phyloP scores from a whole-genome alignment of 2,329 filamentous ascomycete species.

The Trichoderma citrinoviride region DNA sequence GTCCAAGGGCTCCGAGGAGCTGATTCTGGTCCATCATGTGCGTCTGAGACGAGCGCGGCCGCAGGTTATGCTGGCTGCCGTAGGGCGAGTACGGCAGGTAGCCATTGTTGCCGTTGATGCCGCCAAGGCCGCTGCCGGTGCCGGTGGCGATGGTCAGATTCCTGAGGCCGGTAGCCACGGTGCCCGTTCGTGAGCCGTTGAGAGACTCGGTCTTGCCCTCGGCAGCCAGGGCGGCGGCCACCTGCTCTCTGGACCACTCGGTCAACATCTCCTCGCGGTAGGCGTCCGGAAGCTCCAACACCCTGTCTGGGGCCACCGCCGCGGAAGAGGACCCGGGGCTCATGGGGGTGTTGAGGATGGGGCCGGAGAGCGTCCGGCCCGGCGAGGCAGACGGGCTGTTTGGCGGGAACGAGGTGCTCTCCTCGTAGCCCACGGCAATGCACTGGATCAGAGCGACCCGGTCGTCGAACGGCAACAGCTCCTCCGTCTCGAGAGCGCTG shows the following conservation, averaged over 20 bases:
- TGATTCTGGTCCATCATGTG: constrained; percentile 33
- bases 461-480: constrained; percentile 73
- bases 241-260: constrained; percentile 76
- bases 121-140: constrained; percentile 9
- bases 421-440: constrained; percentile 69
- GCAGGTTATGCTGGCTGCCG: constrained; percentile 50
- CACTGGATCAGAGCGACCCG: constrained; percentile 68
- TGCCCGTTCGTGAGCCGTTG: constrained; percentile 69
- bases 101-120: constrained; percentile 39
- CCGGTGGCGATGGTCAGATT: constrained; percentile 56
- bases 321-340: constrained; percentile 37
- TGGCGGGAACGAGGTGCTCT: constrained; percentile 60
- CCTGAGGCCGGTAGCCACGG: constrained; percentile 50
- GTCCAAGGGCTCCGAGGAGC: constrained; percentile 34
- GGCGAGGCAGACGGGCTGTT: constrained; percentile 70
- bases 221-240: constrained; percentile 66
- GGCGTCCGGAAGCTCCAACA: constrained; percentile 60
- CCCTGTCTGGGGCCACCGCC: constrained; percentile 33
- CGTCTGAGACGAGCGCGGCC: constrained; percentile 47
- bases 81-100: constrained; percentile 45
- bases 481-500: constrained; percentile 58
- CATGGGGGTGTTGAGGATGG: constrained; percentile 54
- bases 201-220: constrained; percentile 71
- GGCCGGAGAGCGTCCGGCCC: constrained; percentile 59
- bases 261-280: constrained; percentile 74